phyloP scores from a whole-genome alignment of 1,139 yeast species.

The Pichia sp. region DNA sequence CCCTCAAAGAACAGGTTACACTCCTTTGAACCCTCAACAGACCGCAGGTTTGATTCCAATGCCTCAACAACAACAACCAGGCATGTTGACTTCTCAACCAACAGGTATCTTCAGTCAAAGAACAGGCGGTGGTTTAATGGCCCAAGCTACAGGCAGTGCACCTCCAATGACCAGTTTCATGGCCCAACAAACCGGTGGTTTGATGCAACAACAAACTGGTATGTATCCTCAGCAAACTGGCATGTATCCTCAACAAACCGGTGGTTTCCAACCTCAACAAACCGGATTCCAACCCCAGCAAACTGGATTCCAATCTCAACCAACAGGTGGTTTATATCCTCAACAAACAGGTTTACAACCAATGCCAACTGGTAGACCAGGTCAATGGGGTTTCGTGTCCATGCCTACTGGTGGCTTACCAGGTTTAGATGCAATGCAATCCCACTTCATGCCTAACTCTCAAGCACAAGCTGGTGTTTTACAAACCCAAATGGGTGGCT shows the following conservation, averaged over 20 bases:
- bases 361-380: constrained; percentile 73
- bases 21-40: constrained; percentile 29
- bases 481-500: constrained; percentile 53
- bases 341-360: constrained; percentile 40
- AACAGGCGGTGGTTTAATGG: constrained; percentile 33
- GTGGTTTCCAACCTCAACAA: constrained; percentile 15
- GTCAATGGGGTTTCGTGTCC: constrained; percentile 80
- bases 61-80: too few species aligned
- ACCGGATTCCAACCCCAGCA: constrained; percentile 27
- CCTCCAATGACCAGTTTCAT: constrained; percentile 20
- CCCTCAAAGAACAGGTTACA: constrained; percentile 29
- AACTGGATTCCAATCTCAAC: constrained; percentile 34
- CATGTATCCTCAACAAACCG: constrained; percentile 29
- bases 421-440: constrained; percentile 72
- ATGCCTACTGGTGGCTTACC: constrained; percentile 75
- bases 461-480: constrained; percentile 41
- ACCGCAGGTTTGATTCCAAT: too few species aligned
- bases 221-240: constrained; percentile 27
- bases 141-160: constrained; percentile 33
- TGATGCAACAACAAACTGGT: constrained; percentile 27
- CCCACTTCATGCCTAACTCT: constrained; percentile 68
- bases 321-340: constrained; percentile 28
- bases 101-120: constrained; percentile 42
- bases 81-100: constrained; percentile 28
- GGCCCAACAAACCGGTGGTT: constrained; percentile 31